Evolutionary conservation across 306 rosid genomes (phyloP).

Genomic region (Lablab purpureus): DNA sequence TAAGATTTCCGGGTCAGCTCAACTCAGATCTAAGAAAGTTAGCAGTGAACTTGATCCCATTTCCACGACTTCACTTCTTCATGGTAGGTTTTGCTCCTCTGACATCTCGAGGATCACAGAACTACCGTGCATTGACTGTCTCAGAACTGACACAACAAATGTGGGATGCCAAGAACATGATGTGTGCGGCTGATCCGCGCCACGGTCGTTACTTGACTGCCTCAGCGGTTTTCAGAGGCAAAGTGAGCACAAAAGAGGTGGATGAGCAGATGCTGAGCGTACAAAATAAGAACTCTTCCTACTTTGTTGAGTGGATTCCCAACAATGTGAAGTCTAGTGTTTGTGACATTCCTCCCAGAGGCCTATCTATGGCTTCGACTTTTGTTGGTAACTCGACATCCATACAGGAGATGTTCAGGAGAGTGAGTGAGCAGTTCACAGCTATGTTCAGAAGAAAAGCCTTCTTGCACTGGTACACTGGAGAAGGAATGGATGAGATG

Average conservation of each 20-base stretch:
- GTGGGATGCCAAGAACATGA: conserved; percentile 86
- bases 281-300: conserved; percentile 79
- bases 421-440: conserved; percentile 82
- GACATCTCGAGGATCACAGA: conserved; percentile 72
- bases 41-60: conserved; percentile 83
- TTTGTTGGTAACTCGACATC: conserved; percentile 82
- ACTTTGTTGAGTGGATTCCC: conserved; percentile 85
- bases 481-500: conserved; percentile 86
- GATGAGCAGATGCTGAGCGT: conserved; percentile 72
- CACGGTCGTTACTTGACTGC: conserved; percentile 82
- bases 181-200: conserved; percentile 78
- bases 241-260: conserved; percentile 72
- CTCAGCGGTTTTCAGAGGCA: conserved; percentile 81
- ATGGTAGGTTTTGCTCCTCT: conserved; percentile 85
- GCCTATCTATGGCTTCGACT: conserved; percentile 72
- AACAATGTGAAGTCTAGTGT: conserved; percentile 84
- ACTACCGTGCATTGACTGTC: conserved; percentile 63
- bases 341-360: conserved; percentile 76
- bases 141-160: conserved; percentile 86
- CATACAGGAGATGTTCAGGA: conserved; percentile 80
- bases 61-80: conserved; percentile 84
- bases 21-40: conserved; percentile 78
- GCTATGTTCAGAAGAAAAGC: conserved; percentile 90
- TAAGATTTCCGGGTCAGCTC: conserved; percentile 83
- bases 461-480: conserved; percentile 86